phyloP scores from a whole-genome alignment of 139 green algal genomes.

The Pseudopediastrum boryanum region DNA sequence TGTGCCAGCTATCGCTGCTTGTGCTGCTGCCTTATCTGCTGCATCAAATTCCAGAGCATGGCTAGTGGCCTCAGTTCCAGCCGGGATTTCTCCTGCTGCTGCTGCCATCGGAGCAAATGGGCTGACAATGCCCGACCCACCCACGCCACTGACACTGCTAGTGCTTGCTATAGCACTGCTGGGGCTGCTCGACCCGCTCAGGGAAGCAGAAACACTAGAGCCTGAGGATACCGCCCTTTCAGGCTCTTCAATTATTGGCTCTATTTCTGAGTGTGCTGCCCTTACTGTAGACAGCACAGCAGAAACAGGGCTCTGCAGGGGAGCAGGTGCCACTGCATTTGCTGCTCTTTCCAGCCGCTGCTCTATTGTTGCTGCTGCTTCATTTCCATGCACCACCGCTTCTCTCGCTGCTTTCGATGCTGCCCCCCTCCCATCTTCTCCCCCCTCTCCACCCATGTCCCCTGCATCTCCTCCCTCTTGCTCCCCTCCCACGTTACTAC shows the following conservation, averaged over 20 bases:
- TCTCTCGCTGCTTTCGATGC: conserved; percentile 8
- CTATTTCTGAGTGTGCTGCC: too few species aligned
- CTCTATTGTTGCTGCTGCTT: background rate
- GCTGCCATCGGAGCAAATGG: background rate
- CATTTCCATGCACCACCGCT: background rate
- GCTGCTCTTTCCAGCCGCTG: background rate
- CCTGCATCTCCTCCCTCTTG: background rate
- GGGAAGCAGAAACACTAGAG: too few species aligned
- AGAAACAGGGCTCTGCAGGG: too few species aligned
- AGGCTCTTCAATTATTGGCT: too few species aligned
- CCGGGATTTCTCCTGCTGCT: background rate
- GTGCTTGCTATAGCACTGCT: background rate
- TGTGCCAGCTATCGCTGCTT: background rate
- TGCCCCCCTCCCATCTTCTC: background rate
- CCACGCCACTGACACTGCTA: background rate
- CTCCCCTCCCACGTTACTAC: background rate
- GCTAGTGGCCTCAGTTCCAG: background rate
- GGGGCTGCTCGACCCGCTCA: conserved; percentile 4
- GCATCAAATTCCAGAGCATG: too few species aligned
- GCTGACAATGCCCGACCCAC: too few species aligned
- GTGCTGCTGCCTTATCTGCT: background rate
- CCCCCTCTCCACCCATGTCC: background rate
- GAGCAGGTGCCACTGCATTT: background rate
- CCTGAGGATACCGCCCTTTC: too few species aligned
- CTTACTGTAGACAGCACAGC: too few species aligned